Conservation (phyloP, 2,329 filamentous ascomycete species). For the Cladosporium colombiae region DNA sequence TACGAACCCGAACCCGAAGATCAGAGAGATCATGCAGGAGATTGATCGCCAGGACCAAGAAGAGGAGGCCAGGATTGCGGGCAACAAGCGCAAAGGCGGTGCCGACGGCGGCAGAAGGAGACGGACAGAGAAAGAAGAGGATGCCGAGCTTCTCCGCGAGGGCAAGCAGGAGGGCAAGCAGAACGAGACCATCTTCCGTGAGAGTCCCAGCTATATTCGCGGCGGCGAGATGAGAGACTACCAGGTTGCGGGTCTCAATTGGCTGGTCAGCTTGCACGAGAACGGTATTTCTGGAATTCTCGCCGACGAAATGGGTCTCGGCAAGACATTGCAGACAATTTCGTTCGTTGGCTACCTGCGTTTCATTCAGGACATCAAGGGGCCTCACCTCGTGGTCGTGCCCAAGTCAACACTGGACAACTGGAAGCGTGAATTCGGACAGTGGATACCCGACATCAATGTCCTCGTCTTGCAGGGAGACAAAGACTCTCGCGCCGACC, state of each 20-base stretch:
- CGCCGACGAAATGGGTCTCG: constrained; percentile 97
- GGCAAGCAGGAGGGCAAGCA: constrained; percentile 79
- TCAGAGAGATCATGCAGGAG: constrained; percentile 89
- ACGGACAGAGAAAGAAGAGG: constrained; percentile 95
- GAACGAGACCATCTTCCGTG: constrained; percentile 86
- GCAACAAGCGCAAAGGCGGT: constrained; percentile 77
- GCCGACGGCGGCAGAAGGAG: constrained; percentile 75
- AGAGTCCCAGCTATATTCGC: constrained; percentile 87
- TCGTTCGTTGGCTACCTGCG: constrained; percentile 93
- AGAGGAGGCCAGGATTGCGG: constrained; percentile 69
- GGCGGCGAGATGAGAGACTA: constrained; percentile 91
- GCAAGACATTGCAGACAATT: constrained; percentile 97
- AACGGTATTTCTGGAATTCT: constrained; percentile 98
- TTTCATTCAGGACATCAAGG: constrained; percentile 84
- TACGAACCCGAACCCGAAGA: constrained; percentile 90
- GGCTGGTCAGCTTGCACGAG: constrained; percentile 95
- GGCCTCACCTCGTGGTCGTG: constrained; percentile 87
- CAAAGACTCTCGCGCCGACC: constrained; percentile 84
- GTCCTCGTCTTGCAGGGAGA: constrained; percentile 91
- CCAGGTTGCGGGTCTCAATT: constrained; percentile 92
- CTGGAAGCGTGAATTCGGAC: constrained; percentile 92
- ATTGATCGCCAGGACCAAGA: constrained; percentile 90
- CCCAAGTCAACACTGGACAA: constrained; percentile 98
- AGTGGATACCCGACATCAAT: constrained; percentile 94
- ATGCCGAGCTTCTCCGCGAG: constrained; percentile 82